Evolutionary conservation across 148 eudicot species (phyloP).

Genomic region (Fagopyrum homotropicum): DNA sequence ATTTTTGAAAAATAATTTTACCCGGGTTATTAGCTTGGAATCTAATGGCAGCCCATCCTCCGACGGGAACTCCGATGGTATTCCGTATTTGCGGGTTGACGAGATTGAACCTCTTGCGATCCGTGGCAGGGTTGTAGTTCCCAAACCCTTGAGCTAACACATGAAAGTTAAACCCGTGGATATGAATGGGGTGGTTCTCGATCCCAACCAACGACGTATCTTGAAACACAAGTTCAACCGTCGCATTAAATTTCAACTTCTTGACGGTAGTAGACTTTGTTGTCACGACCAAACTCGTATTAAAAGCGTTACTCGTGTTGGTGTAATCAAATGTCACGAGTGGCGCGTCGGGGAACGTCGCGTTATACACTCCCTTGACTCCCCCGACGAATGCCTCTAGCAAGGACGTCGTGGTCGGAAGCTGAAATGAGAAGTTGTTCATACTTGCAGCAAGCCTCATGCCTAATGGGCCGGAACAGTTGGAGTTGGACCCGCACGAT

Average conservation of each 20-base stretch:
- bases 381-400: conserved; percentile 39
- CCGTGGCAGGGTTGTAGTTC: conserved; percentile 30
- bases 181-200: conserved; percentile 76
- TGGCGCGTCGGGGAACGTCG: conserved; percentile 48
- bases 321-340: conserved; percentile 49
- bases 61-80: conserved; percentile 48
- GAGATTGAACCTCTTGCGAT: conserved; percentile 39
- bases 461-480: conserved; percentile 37
- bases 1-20: conserved; percentile 1
- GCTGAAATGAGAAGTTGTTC: conserved; percentile 45
- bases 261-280: conserved; percentile 44
- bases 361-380: conserved; percentile 38
- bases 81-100: conserved; percentile 57
- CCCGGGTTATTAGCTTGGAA: conserved; percentile 45
- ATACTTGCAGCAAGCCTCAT: conserved; percentile 43
- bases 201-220: conserved; percentile 33
- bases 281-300: conserved; percentile 25
- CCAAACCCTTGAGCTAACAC: conserved; percentile 75
- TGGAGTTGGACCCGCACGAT: conserved; percentile 34
- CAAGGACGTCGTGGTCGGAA: conserved; percentile 37
- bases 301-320: conserved; percentile 24
- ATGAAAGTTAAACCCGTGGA: conserved; percentile 62
- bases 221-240: conserved; percentile 63
- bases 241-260: conserved; percentile 42
- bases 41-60: conserved; percentile 41